phyloP scores from a whole-genome alignment of 768 basidiomycete genomes.

The Russula vinacea region DNA sequence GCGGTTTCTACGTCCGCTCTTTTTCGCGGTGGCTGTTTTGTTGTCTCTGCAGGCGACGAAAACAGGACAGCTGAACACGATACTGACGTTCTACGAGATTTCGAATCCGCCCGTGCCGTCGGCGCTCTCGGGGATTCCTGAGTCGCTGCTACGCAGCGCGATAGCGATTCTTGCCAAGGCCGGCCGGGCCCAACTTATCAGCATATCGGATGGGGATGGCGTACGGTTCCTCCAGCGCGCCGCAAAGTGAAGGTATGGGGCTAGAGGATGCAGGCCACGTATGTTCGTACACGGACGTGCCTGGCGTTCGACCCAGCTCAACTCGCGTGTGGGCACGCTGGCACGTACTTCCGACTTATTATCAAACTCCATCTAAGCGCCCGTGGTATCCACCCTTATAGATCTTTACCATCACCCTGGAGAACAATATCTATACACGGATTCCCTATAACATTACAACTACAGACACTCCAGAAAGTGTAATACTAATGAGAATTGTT shows the following conservation, averaged over 20 bases:
- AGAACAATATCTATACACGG: not conserved
- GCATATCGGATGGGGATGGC: slow-evolving; percentile 76
- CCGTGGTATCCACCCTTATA: not conserved
- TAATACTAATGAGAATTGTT: not conserved
- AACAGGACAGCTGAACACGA: slow-evolving; percentile 78
- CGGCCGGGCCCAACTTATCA: slow-evolving; percentile 71
- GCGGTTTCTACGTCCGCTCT: too few species aligned
- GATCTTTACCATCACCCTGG: not conserved
- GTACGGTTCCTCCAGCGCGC: slow-evolving; percentile 62
- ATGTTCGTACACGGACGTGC: too few species aligned
- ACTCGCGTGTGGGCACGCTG: too few species aligned
- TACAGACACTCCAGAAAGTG: not conserved
- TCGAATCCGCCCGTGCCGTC: slow-evolving; percentile 72
- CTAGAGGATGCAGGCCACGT: not conserved
- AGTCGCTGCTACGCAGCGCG: slow-evolving; percentile 65
- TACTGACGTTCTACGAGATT: slow-evolving; percentile 85
- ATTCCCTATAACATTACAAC: not conserved
- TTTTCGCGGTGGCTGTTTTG: not conserved
- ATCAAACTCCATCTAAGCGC: not conserved
- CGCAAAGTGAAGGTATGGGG: slow-evolving; percentile 31
- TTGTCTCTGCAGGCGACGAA: slow-evolving; percentile 53
- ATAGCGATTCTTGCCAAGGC: slow-evolving; percentile 62
- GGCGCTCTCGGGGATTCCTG: slow-evolving; percentile 63
- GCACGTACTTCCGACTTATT: not conserved
- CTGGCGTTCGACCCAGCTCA: not conserved